Conservation (phyloP, 176 grass and related monocot genomes). For the Hyparrhenia diplandra region DNA sequence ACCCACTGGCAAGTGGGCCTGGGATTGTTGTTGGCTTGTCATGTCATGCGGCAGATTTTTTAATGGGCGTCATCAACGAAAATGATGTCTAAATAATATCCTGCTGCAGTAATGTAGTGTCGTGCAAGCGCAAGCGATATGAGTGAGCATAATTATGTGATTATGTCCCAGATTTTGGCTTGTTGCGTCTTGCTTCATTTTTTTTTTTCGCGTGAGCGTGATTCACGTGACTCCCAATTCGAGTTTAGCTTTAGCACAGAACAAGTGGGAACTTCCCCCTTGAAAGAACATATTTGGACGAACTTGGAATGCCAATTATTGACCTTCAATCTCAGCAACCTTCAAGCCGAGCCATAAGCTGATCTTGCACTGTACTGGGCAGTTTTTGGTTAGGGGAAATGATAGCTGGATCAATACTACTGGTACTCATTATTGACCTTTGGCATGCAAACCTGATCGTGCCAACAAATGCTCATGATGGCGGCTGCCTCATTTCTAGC, state of each 20-base stretch:
- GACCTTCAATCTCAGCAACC: too few species aligned
- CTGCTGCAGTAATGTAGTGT: too few species aligned
- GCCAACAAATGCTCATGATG: neutral
- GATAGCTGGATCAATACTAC: too few species aligned
- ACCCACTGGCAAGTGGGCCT: neutral
- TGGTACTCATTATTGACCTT: neutral
- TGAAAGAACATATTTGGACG: neutral
- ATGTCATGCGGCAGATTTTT: neutral
- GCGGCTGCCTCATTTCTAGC: neutral
- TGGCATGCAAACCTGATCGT: neutral
- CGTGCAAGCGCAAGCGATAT: neutral
- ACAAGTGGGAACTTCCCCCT: neutral
- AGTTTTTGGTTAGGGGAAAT: too few species aligned
- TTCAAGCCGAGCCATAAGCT: neutral
- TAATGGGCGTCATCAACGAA: neutral
- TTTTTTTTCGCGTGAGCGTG: neutral
- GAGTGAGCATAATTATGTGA: neutral
- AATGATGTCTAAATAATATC: neutral
- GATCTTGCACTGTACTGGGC: too few species aligned
- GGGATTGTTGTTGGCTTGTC: too few species aligned
- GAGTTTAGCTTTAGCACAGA: neutral
- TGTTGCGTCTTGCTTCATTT: neutral
- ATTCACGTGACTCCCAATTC: neutral
- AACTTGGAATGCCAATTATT: neutral
- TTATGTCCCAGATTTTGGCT: neutral